These are phyloP conservation scores for Sclerotinia minor DNA, from an alignment of 2,329 filamentous ascomycete species.

Conservation along the genomic window DNA sequence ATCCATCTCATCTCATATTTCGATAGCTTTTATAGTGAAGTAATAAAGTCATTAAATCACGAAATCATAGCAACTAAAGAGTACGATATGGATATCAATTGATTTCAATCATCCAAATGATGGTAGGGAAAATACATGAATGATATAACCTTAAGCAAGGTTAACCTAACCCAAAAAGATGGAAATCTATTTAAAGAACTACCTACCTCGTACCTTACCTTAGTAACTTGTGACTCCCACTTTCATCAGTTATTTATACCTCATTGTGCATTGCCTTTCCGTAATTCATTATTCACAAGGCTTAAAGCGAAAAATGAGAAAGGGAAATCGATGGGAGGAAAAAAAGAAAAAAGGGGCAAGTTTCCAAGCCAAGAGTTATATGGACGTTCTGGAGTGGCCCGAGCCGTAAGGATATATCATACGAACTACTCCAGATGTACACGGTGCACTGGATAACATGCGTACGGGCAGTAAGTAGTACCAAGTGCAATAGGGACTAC, in stretches of 20 bases:
- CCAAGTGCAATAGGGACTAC: no score
- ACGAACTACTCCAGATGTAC: no score
- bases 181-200: not conserved
- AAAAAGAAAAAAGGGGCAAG: not conserved
- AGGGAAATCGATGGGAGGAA: not conserved
- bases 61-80: no score
- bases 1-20: no score
- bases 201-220: not conserved
- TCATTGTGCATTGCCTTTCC: not conserved
- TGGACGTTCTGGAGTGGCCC: slow-evolving; percentile 14
- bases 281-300: slow-evolving; percentile 3
- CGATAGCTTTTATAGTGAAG: no score
- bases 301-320: not conserved
- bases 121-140: no score
- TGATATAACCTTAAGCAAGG: no score
- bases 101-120: not conserved
- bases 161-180: not conserved
- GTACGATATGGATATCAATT: no score
- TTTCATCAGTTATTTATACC: slow-evolving; percentile 3
- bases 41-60: no score
- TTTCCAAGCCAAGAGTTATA: not conserved
- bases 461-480: no score
- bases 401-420: slow-evolving; percentile 1
- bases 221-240: not conserved
- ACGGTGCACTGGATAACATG: no score